Conservation (phyloP, 2,329 filamentous ascomycete genomes). For the Aspergillus costaricaensis region DNA sequence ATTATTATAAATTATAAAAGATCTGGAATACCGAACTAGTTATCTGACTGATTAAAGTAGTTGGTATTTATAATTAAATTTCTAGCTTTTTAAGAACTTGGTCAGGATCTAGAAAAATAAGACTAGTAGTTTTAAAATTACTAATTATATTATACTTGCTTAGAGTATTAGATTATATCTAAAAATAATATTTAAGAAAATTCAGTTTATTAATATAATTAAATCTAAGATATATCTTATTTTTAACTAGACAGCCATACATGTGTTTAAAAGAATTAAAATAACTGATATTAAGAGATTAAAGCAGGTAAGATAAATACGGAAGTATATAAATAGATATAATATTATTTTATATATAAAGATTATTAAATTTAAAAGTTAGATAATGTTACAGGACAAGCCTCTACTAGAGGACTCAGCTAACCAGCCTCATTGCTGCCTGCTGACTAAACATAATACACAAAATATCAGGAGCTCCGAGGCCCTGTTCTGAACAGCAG, state of each 20-base stretch:
- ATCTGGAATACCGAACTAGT: background rate
- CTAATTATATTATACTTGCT: background rate
- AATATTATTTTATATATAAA: conserved; percentile 1
- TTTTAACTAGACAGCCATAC: background rate
- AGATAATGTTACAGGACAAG: too few species aligned
- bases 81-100: background rate
- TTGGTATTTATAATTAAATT: background rate
- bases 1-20: background rate
- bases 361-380: background rate
- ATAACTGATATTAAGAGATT: background rate
- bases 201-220: background rate
- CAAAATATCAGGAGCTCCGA: too few species aligned
- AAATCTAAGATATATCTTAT: background rate
- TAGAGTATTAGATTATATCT: background rate
- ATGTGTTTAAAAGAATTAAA: background rate
- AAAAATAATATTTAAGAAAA: background rate
- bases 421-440: too few species aligned
- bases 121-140: background rate
- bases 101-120: background rate
- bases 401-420: too few species aligned
- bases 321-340: background rate
- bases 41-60: background rate
- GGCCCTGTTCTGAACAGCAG: too few species aligned
- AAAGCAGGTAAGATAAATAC: background rate
- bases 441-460: too few species aligned